Evolutionary conservation across 768 basidiomycete genomes (phyloP).

Genomic region (Amanita thiersii): DNA sequence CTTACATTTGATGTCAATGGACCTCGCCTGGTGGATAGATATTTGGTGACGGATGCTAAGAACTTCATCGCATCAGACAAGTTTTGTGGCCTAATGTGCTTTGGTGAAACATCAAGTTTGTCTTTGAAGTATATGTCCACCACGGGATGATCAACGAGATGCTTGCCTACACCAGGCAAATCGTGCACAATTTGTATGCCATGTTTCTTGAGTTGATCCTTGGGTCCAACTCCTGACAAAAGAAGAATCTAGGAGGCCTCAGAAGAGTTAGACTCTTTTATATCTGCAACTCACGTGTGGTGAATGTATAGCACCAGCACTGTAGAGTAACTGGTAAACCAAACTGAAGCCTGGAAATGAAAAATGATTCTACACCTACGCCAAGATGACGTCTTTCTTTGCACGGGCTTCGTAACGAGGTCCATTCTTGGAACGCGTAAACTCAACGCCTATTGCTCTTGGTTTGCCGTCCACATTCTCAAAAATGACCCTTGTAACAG

Average conservation of each 20-base stretch:
- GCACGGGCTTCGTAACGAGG: conserved; percentile 38
- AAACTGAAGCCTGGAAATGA: background rate
- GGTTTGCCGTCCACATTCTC: conserved; percentile 28
- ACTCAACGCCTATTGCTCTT: conserved; percentile 57
- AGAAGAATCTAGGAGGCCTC: conserved; percentile 41
- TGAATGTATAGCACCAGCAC: conserved; percentile 53
- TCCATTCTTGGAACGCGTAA: conserved; percentile 29
- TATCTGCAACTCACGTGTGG: conserved; percentile 41
- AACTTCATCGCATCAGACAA: conserved; percentile 21
- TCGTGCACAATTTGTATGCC: conserved; percentile 51
- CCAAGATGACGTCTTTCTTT: conserved; percentile 51
- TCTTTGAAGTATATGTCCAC: conserved; percentile 47
- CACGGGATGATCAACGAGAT: conserved; percentile 64
- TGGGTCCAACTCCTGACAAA: conserved; percentile 73
- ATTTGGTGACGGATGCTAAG: conserved; percentile 28
- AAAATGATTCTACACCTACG: conserved; percentile 35
- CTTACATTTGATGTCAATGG: conserved; percentile 48
- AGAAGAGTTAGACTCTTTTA: background rate
- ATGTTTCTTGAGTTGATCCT: conserved; percentile 40
- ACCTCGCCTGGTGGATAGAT: conserved; percentile 36
- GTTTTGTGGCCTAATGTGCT: conserved; percentile 25
- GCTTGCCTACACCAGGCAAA: conserved; percentile 65
- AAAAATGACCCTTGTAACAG: conserved; percentile 52
- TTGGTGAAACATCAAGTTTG: conserved; percentile 34
- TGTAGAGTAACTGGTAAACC: conserved; percentile 14